phyloP scores from a whole-genome alignment of 1,284 basidiomycete species.

The Butyriboletus appendiculatus region DNA sequence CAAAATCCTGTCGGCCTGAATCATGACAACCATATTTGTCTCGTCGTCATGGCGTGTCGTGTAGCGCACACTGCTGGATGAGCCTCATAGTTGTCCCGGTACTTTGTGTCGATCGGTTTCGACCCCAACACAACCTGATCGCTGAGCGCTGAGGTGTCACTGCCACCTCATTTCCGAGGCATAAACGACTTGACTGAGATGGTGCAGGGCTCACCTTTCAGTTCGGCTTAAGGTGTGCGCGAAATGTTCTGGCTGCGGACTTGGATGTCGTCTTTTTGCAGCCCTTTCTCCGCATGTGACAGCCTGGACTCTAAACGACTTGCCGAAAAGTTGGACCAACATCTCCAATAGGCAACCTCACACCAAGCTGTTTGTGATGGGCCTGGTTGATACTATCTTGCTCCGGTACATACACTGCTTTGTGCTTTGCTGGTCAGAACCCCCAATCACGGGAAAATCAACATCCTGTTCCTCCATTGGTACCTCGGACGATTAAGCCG shows the following conservation, averaged over 20 bases:
- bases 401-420: constrained; percentile 16
- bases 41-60: constrained; percentile 18
- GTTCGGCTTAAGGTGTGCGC: constrained; percentile 2
- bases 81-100: background rate
- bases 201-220: background rate
- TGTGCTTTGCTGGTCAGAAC: constrained; percentile 9
- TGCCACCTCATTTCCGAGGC: background rate
- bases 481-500: background rate
- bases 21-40: constrained; percentile 11
- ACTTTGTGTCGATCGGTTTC: constrained; percentile 1
- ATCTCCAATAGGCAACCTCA: constrained; percentile 18
- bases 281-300: constrained; percentile 20
- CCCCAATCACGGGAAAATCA: constrained; percentile 4
- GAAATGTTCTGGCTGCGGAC: constrained; percentile 1
- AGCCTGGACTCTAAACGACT: constrained; percentile 10
- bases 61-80: background rate
- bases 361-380: constrained; percentile 19
- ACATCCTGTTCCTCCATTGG: background rate
- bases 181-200: background rate
- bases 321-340: constrained; percentile 6
- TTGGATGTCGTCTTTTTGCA: constrained; percentile 14
- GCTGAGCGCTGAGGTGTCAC: background rate
- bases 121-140: background rate
- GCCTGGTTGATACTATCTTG: constrained; percentile 25
- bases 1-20: background rate